Evolutionary conservation across 2,329 filamentous ascomycete species (phyloP).

Genomic region (Ustilaginoidea virens): DNA sequence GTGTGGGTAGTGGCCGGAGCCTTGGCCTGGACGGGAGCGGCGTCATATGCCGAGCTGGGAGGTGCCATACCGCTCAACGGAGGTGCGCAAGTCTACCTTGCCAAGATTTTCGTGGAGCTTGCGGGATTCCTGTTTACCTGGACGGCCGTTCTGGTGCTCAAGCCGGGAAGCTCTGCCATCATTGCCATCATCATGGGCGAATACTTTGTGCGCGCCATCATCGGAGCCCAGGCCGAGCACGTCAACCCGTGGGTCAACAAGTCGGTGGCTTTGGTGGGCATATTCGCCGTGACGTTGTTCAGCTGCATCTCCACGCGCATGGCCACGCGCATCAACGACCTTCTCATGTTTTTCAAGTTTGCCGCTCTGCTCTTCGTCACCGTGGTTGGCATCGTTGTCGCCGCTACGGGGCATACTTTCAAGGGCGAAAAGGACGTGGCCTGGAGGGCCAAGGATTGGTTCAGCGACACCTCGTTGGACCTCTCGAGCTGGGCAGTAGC

Average conservation of each 20-base stretch:
- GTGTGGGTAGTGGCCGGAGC: conserved; percentile 87
- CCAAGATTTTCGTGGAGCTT: conserved; percentile 92
- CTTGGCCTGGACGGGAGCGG: conserved; percentile 88
- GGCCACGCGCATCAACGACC: conserved; percentile 73
- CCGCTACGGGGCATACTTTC: conserved; percentile 66
- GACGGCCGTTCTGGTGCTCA: conserved; percentile 86
- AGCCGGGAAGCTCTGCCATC: conserved; percentile 86
- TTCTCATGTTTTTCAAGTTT: conserved; percentile 97
- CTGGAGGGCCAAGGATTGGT: conserved; percentile 84
- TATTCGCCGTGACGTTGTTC: conserved; percentile 63
- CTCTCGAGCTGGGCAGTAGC: conserved; percentile 84
- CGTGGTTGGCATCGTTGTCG: conserved; percentile 77
- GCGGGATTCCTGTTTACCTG: conserved; percentile 91
- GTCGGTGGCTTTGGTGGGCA: conserved; percentile 60
- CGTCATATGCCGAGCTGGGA: conserved; percentile 89
- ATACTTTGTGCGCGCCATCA: conserved; percentile 77
- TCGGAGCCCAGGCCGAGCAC: conserved; percentile 72
- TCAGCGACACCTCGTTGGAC: conserved; percentile 67
- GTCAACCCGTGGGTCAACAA: conserved; percentile 85
- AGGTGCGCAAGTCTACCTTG: conserved; percentile 82
- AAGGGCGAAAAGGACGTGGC: conserved; percentile 61
- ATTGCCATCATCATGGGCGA: conserved; percentile 97
- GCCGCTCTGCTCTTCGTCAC: conserved; percentile 77
- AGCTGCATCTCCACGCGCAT: conserved; percentile 87
- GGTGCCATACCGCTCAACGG: conserved; percentile 93